Base-by-base conservation (phyloP, 75 land plant species). In the Cunninghamia lanceolata region DNA sequence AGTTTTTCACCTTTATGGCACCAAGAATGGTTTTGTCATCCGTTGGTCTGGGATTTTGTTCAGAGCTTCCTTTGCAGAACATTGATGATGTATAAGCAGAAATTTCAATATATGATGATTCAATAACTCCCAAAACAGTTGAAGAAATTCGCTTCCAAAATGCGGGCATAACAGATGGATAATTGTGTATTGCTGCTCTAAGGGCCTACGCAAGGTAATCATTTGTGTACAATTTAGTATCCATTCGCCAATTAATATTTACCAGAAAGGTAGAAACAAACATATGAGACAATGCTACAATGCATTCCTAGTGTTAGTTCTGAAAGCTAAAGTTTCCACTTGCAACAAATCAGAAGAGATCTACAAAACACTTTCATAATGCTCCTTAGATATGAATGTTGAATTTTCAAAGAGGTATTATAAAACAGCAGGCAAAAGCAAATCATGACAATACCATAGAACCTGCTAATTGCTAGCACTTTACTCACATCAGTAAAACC, bases 131-230 rank as follows among this genome's bases (percentile, higher is more conserved):
- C 40, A 83, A 76, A 79, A 92, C 88, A 73, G 87, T 82, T 46
- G 87, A 70, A 19, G 94, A 92, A 53, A 94, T 84, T 82, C 84
- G 84, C 15, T 85, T 82, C 96, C 96, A 94, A 53, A 82, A 88
- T 47, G 43, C 21, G 66, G 71, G 71, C 77, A 89, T 87, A 74
- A 82, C 39, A 39, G 47, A 82, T 54, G 96, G 94, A 68, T 94
- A 94, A 84, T 91, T 93, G 88, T 94, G 96, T 32, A 87, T 86
- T 71, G 91, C 88, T 71, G 94, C 91, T 89, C 85, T 92, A 59
- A 94, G 93, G 40, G 91, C 93, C 96, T 94, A 84, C 75, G 86
- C 83, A 70, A 82, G 71, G 76, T 28, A n/a, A 56, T 86, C 75
- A 56, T n/a, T 38, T 13, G 39, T 68, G 32, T n/a, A 50, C 38